These are phyloP conservation scores for Podospora pseudocomata DNA, from an alignment of 495 filamentous ascomycete genomes.

Conservation along the genomic window DNA sequence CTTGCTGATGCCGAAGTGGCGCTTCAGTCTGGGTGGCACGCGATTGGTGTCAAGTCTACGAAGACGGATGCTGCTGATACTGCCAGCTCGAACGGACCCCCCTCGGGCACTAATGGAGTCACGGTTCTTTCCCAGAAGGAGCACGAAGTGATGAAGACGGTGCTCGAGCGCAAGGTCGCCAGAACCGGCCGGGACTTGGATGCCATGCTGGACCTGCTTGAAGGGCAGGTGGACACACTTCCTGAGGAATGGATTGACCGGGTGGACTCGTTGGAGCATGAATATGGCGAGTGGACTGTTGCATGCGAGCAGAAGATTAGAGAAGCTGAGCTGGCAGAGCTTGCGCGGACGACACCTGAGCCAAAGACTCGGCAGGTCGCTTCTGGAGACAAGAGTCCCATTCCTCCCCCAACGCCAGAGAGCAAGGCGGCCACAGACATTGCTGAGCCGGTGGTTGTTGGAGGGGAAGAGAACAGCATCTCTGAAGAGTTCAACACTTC, in stretches of 20 bases:
- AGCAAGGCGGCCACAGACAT: background rate
- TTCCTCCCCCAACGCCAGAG: background rate
- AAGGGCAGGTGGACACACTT: conserved; percentile 75
- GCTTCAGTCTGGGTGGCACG: conserved; percentile 59
- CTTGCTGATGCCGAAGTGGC: conserved; percentile 61
- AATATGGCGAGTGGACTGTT: conserved; percentile 73
- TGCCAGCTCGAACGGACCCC: conserved; percentile 6
- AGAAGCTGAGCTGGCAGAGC: conserved; percentile 31
- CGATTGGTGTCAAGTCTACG: conserved; percentile 40
- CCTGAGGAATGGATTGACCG: conserved; percentile 84
- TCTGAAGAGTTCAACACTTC: background rate
- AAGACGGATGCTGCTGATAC: background rate
- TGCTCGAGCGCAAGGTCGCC: conserved; percentile 65
- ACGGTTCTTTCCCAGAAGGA: conserved; percentile 37
- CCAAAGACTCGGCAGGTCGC: background rate
- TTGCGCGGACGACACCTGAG: conserved; percentile 11
- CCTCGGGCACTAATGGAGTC: background rate
- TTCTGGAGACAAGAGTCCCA: background rate
- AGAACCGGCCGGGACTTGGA: conserved; percentile 72
- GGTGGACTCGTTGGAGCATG: conserved; percentile 73
- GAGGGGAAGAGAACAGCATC: background rate
- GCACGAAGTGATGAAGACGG: conserved; percentile 58
- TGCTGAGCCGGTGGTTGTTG: background rate
- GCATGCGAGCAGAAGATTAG: conserved; percentile 40
- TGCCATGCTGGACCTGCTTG: conserved; percentile 75